Evolutionary conservation across 2,329 filamentous ascomycete species (phyloP), one percentile per base, ranked within the genome.

Genomic region (Aspergillus fijiensis): DNA sequence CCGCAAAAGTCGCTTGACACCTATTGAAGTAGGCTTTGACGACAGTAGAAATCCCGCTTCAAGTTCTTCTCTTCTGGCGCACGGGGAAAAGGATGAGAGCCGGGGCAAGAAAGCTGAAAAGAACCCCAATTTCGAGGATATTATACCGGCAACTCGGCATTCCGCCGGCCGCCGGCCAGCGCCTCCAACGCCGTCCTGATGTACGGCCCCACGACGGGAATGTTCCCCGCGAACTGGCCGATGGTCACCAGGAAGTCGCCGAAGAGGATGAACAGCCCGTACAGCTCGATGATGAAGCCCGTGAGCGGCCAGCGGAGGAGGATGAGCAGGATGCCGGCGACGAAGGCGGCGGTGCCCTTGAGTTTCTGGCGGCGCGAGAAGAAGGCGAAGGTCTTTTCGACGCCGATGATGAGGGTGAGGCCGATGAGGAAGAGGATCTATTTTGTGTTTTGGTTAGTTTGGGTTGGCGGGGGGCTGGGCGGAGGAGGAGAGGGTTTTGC

Each of bases 351-450:
- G 0, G 92, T 97, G 65, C 95, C 95, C 73, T 92, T 92, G 70
- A 91, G 86, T 78, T 99, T 99, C 74, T 97, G 92, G 69, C 88
- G 89, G 63, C 95, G 89, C 55, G 92, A 91, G 82, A 99, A 99
- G 87, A 99, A 99, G 74, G 90, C 82, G 65, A 94, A 82, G 0
- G 95, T 98, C 76, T 97, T 97, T 76, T 90, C 85, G 25, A 91
- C 85, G 49, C 95, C 95, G 79, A 99, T 96, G 70, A 98, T 96
- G 61, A 98, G 89, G 31, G 93, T 96, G 27, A 99, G 87, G 76
- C 95, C 95, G 80, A 96, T 91, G 57, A 99, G 87, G 84, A 99
- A 98, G 76, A 99, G 92, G 77, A 99, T 96, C 92, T 96, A 70
- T 59, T 39, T 55, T 25, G 23, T 16, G 19, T 33, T 50, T 35